Conservation (phyloP, 768 basidiomycete genomes). For the Naganishia onofrii region DNA sequence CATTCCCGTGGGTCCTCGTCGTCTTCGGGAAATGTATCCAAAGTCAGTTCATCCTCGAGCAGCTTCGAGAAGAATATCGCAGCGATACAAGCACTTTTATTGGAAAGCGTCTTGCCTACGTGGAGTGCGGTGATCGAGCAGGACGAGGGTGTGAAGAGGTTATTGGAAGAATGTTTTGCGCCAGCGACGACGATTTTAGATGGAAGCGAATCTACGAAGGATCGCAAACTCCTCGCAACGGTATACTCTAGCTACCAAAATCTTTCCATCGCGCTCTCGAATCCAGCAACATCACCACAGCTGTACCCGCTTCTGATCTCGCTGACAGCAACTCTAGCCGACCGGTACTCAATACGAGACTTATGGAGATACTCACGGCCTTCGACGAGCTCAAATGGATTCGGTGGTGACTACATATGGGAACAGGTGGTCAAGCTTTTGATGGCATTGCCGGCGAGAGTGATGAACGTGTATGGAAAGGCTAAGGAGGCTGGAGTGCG, state of each 20-base stretch:
- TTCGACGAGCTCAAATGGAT: constrained; percentile 46
- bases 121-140: constrained; percentile 66
- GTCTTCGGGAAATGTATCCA: not conserved
- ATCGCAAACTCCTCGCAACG: constrained; percentile 56
- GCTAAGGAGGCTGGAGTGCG: constrained; percentile 34
- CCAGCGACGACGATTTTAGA: constrained; percentile 52
- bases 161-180: constrained; percentile 71
- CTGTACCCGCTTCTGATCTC: constrained; percentile 20
- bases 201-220: constrained; percentile 40
- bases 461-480: constrained; percentile 67
- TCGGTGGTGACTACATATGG: constrained; percentile 60
- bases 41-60: too few relatives aligned
- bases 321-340: constrained; percentile 58
- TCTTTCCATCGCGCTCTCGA: constrained; percentile 60
- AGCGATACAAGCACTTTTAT: constrained; percentile 63
- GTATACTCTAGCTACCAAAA: constrained; percentile 61
- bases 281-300: constrained; percentile 33
- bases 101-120: constrained; percentile 66
- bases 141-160: constrained; percentile 52
- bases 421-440: constrained; percentile 70
- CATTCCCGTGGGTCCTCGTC: not conserved
- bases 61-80: constrained; percentile 13
- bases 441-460: constrained; percentile 69
- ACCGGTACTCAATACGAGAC: constrained; percentile 67
- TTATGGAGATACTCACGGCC: constrained; percentile 58